phyloP scores from a whole-genome alignment of 2,329 filamentous ascomycete species.

The Stachybotrys elegans region DNA sequence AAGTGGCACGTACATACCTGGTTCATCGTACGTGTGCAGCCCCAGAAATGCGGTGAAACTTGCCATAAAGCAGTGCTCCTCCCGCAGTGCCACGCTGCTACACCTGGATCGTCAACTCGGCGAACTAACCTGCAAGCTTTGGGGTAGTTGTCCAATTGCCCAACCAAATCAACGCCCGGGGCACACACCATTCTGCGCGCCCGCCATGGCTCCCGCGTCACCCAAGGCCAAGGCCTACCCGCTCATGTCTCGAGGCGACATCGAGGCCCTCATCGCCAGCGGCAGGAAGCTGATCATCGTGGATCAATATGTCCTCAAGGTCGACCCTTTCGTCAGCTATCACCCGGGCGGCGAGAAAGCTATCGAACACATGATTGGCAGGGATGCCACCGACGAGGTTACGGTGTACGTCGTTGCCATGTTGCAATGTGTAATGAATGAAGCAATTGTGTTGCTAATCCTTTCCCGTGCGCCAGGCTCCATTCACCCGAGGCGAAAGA shows the following conservation, averaged over 20 bases:
- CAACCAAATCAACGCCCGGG: too few species aligned
- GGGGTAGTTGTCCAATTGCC: too few species aligned
- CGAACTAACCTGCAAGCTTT: too few species aligned
- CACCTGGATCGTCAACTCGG: too few species aligned
- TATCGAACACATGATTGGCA: constrained; percentile 88
- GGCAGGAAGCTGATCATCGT: constrained; percentile 77
- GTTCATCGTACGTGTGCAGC: too few species aligned
- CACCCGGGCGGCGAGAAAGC: constrained; percentile 91
- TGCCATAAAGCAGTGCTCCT: too few species aligned
- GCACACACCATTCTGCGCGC: not conserved
- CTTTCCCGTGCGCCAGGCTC: constrained; percentile 54
- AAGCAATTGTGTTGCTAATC: constrained; percentile 10
- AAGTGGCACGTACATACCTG: too few species aligned
- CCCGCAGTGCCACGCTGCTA: too few species aligned
- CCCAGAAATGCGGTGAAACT: too few species aligned
- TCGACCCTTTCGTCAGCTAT: constrained; percentile 82
- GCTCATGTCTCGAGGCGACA: constrained; percentile 30
- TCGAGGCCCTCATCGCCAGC: constrained; percentile 75
- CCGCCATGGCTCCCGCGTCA: constrained; percentile 10
- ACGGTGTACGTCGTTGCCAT: constrained; percentile 59
- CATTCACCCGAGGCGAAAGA: constrained; percentile 74
- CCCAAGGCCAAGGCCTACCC: constrained; percentile 23
- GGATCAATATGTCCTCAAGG: constrained; percentile 75
- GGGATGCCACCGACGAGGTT: constrained; percentile 92
- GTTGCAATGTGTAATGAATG: too few species aligned